Conservation (phyloP, 441 rosid species). For the Adansonia grandidieri region DNA sequence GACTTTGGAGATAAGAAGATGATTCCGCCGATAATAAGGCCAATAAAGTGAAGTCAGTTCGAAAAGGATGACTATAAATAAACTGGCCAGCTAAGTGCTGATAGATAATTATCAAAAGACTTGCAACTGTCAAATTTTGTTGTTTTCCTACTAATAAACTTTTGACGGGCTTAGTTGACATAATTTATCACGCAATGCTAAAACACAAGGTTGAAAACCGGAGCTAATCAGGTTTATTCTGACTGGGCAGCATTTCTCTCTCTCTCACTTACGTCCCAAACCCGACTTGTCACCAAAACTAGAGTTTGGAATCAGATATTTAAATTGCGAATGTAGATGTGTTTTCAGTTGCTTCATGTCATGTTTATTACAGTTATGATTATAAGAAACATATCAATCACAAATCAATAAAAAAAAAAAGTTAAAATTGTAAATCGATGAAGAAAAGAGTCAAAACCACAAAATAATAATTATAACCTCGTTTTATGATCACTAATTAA, state of each 20-base stretch:
- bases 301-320: too few species aligned
- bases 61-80: not conserved
- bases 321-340: too few species aligned
- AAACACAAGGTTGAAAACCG: not conserved
- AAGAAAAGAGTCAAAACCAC: too few species aligned
- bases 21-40: not conserved
- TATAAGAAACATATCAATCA: too few species aligned
- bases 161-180: constrained; percentile 11
- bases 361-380: too few species aligned
- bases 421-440: too few species aligned
- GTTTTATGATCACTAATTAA: too few species aligned
- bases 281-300: too few species aligned
- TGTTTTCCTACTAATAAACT: not conserved
- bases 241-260: not conserved
- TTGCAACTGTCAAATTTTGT: not conserved
- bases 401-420: too few species aligned
- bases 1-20: constrained; percentile 1
- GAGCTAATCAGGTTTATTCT: not conserved
- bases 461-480: too few species aligned
- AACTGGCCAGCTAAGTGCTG: not conserved
- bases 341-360: too few species aligned
- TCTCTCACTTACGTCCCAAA: too few species aligned
- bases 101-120: constrained; percentile 12
- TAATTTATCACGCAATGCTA: constrained; percentile 2
- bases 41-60: constrained; percentile 1